Base-by-base conservation (phyloP, 192 early-diverging fungal genomes). In the Coemansia sp. region DNA sequence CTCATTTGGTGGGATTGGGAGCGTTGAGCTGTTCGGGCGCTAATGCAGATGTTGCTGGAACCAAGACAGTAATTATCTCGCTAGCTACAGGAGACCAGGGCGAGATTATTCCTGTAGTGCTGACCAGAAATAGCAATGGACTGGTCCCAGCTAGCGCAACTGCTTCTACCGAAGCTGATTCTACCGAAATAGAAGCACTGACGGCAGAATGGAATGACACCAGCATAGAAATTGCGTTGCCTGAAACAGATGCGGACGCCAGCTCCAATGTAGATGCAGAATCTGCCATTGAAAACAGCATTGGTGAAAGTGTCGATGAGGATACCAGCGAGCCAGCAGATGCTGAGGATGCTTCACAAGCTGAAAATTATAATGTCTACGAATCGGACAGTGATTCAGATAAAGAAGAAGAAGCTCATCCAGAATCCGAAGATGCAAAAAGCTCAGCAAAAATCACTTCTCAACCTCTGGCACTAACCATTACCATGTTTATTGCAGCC, bases 11-110 rank as follows among this genome's bases (percentile, higher is more conserved):
- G 4, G 23, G 23, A 26, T 26, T 26, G 23, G 23, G 23, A 26
- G 23, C 23, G 4, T 26, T 26, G 23, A 26, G 23, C 23, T 26
- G 4, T 4, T 26, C 23, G 23, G 23, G 23, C 23, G 23, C 23
- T 26, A 26, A 4, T 4, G 51, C 70, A 33, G 71, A 74, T 60
- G 45, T 51, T 16, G 53, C 59, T 3, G 71, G 71, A 5, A 74
- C 71, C 23, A 67, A 41, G 38, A 74, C 71, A 1, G 51, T 74
- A 7, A 52, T 74, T 5, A 74, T 74, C 6, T 74, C 71, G 30
- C 43, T 74, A 7, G 53, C 71, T 10, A 64, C 71, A 9, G 61
- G 45, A 5, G 54, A 62, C 8, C 14, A 55, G 7, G 71, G 71
- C 19, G 48, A 74, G 45, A 51, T 74, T 0, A 53, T 74, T 18